Evolutionary conservation across 495 filamentous ascomycete genomes (phyloP).

Genomic region (Xylaria scruposa): DNA sequence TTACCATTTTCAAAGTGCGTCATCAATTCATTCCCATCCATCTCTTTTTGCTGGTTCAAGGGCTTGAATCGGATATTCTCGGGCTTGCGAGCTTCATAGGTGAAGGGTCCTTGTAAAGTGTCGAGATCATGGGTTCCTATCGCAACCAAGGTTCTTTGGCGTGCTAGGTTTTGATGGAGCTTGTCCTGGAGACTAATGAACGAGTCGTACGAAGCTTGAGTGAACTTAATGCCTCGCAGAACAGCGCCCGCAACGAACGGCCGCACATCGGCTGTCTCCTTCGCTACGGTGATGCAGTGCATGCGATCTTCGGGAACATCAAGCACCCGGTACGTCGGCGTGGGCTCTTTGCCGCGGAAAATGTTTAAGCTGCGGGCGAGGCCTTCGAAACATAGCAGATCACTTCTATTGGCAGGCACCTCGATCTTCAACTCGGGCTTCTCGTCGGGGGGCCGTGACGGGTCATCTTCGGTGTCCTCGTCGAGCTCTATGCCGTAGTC

Average conservation of each 20-base stretch:
- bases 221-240: constrained; percentile 89
- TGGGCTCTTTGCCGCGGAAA: constrained; percentile 75
- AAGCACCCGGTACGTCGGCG: constrained; percentile 79
- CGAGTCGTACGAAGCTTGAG: constrained; percentile 86
- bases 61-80: constrained; percentile 90
- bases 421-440: constrained; percentile 96
- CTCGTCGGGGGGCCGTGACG: constrained; percentile 78
- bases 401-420: constrained; percentile 98
- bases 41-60: constrained; percentile 85
- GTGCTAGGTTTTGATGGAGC: constrained; percentile 93
- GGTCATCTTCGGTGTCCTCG: constrained; percentile 84
- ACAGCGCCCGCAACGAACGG: constrained; percentile 88
- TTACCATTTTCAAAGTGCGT: constrained; percentile 81
- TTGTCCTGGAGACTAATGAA: constrained; percentile 99
- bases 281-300: constrained; percentile 77
- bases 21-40: constrained; percentile 92
- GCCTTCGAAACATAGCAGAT: constrained; percentile 98
- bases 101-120: constrained; percentile 92
- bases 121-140: constrained; percentile 98
- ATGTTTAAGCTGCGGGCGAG: constrained; percentile 95
- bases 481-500: constrained; percentile 98
- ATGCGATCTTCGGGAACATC: constrained; percentile 74
- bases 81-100: constrained; percentile 91
- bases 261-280: constrained; percentile 80
- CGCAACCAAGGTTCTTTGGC: constrained; percentile 89